Base-by-base conservation (phyloP, 208 protist species). In the Tetramitus jugosus region DNA sequence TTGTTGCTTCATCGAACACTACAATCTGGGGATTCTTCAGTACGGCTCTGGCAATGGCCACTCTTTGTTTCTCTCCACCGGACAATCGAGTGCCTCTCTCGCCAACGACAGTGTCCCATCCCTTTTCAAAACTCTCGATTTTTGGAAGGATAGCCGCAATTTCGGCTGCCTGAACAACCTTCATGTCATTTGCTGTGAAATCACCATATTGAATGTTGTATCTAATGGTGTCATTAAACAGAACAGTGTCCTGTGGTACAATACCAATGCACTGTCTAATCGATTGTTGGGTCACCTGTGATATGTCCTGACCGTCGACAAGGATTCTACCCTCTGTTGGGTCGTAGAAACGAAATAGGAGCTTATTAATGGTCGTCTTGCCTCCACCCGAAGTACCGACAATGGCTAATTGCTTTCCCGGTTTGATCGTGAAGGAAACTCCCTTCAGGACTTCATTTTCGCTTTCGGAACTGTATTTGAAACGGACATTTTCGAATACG, bases 201-300 rank as follows among this genome's bases (percentile, higher is more conserved):
- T 2, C 13, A 42, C 84, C 88, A 76, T 91, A 90, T 52, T 65
- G 69, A 45, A 92, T 88, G 76, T 92, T 92, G 35, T 90, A 71
- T 40, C 69, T 56, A 8, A 92, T 79, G n/a, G 85, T 87, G n/a
- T 53, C 76, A 35, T 83, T 75, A 76, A 93, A 93, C 0, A 92
- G 82, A 23, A 83, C 71, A 20, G 87, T 82, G 52, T 92, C 85
- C 82, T 93, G 90, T 2, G 61, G 53, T 4, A 92, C 89, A 10
- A 92, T 65, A 31, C 85, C 87, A 62, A 89, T 20, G n/a, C 23
- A 60, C 85, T 95, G 17, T 80, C 76, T 37, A 93, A 79, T 79
- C 94, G 80, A 72, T 96, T 72, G 29, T 69, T 56, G 10, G 71
- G 49, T 26, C 97, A 79, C 67, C 94, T 89, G 80, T 94, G 89